Evolutionary conservation across 139 green algal species (phyloP), one percentile per base, ranked within the genome.

Genomic region (Coccomyxa sp.): DNA sequence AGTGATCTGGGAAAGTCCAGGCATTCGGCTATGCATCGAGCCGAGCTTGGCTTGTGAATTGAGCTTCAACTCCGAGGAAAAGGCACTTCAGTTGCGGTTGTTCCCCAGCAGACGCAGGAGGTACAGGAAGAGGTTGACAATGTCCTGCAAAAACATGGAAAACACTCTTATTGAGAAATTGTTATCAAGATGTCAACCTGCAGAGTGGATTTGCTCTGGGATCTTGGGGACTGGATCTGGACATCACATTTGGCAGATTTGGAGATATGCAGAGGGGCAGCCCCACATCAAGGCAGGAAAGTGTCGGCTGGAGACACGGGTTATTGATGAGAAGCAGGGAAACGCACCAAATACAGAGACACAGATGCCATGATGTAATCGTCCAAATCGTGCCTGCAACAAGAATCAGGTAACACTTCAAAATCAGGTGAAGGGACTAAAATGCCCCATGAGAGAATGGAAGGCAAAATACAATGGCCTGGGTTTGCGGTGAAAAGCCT

Each of bases 111-210:
- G 71, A 25, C n/a, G 71, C 71, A 77, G 71, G 23, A 77, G 71
- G 23, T 89, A 82, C n/a, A 96, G 67, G 79, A 96, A 96, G 1
- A 96, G 79, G 79, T 96, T 96, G 84, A 96, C 88, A 30, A 96
- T 89, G 80, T 95, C 88, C 63, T 71, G 63, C 63, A 71, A 21
- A 11, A 1, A 25, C 63, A 51, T 51, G 38, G 3, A 7, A 51
- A 51, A 11, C 63, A 71, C 21, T 71, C 4, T 1, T 28, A 71
- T 1, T 71, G 63, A 4, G 1, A 71, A 71, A 71, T 4, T 71
- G 7, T 25, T 21, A 9, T 71, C 18, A 21, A 71, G 18, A 1
- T 71, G 7, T 21, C 63, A 71, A 71, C 1, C 63, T 28, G 63
- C 63, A 71, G 4, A 28, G 18, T 21, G 9, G 63, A 21, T 28